phyloP scores from a whole-genome alignment of 352 stramenopile genomes.

The Phytopythium litorale region DNA sequence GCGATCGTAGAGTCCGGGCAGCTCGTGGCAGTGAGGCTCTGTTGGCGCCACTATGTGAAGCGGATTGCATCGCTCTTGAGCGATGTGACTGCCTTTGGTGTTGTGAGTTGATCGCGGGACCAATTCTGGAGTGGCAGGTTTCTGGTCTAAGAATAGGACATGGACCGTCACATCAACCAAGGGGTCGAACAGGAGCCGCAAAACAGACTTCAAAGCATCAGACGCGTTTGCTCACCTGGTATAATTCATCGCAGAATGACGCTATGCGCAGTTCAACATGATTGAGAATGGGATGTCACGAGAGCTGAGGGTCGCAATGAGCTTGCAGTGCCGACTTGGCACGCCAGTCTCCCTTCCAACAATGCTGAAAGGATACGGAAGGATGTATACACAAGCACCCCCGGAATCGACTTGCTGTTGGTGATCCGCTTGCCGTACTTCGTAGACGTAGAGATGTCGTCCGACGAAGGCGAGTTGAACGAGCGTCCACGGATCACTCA shows the following conservation, averaged over 20 bases:
- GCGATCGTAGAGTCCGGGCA: neutral
- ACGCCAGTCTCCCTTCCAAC: neutral
- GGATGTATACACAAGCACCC: neutral
- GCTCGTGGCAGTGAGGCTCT: neutral
- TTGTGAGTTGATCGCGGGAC: neutral
- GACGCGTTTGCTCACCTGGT: neutral
- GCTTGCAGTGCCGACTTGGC: neutral
- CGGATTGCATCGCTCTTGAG: neutral
- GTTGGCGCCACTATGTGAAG: neutral
- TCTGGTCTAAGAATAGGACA: neutral
- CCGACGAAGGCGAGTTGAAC: constrained; percentile 23
- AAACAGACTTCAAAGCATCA: neutral
- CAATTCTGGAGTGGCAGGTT: neutral
- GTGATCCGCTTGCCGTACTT: constrained; percentile 1
- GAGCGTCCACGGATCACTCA: constrained; percentile 39
- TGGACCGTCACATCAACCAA: neutral
- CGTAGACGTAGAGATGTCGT: constrained; percentile 27
- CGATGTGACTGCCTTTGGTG: neutral
- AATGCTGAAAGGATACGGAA: neutral
- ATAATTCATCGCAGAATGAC: neutral
- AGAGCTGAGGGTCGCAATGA: neutral
- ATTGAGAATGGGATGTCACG: neutral
- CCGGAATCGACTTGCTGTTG: neutral
- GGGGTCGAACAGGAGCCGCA: too few relatives aligned
- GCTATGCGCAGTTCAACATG: neutral